Evolutionary conservation across 192 early-diverging fungal genomes (phyloP).

Genomic region (Coemansia sp.): DNA sequence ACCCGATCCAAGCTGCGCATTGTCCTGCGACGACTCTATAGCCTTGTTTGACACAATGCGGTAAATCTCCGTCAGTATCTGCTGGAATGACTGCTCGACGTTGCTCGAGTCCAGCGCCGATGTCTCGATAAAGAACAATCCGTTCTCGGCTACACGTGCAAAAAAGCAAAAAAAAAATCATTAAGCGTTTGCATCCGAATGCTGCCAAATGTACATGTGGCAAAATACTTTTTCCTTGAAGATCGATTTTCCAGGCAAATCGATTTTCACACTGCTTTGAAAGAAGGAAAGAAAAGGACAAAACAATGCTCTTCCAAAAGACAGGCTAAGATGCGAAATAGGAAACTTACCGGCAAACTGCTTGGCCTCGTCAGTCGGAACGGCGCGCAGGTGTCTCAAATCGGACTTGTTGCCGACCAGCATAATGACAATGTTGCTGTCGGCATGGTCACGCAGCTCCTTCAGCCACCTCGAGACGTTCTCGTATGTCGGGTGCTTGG

Average conservation of each 20-base stretch:
- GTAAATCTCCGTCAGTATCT: constrained; percentile 93
- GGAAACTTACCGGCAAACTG: constrained; percentile 75
- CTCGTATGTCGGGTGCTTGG: constrained; percentile 94
- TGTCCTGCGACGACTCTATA: constrained; percentile 75
- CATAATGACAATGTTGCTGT: constrained; percentile 99
- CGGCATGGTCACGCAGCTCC: constrained; percentile 95
- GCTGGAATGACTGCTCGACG: constrained; percentile 94
- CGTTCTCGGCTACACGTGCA: constrained; percentile 74
- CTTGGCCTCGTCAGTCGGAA: constrained; percentile 97
- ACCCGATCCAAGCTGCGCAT: constrained; percentile 64
- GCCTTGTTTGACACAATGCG: constrained; percentile 96
- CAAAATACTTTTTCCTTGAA: not conserved
- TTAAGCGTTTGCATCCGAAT: constrained; percentile 2
- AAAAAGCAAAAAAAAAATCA: not conserved
- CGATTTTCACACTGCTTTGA: not conserved
- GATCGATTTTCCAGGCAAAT: not conserved
- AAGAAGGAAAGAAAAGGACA: not conserved
- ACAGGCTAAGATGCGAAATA: not conserved
- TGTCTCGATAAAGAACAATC: constrained; percentile 96
- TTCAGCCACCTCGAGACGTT: constrained; percentile 97
- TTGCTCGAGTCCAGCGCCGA: constrained; percentile 96
- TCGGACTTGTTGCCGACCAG: constrained; percentile 99
- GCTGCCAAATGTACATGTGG: not conserved
- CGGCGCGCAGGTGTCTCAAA: constrained; percentile 92
- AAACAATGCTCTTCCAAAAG: not conserved